A percentile compares a stretch with the other conserved stretches of the same genome.
Evolutionary conservation across 495 filamentous ascomycete genomes (phyloP).

Genomic region (Podospora pseudoanserina): DNA sequence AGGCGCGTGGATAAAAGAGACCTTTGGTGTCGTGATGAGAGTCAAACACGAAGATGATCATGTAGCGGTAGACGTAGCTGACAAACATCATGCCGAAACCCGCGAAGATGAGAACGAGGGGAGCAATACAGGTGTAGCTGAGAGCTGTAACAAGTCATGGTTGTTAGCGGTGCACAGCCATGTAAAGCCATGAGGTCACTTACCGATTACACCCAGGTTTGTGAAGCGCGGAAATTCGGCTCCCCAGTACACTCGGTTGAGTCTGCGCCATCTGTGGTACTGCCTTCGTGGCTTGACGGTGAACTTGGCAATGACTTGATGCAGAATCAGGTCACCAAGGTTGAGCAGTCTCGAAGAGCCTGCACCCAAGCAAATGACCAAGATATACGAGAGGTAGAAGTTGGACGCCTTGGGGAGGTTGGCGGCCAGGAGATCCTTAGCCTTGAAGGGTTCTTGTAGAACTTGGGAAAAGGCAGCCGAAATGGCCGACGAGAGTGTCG

Average conservation of each 20-base stretch:
- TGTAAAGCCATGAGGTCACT: constrained; percentile 11
- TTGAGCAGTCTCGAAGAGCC: constrained; percentile 62
- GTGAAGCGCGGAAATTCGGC: constrained; percentile 66
- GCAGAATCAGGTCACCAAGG: constrained; percentile 46
- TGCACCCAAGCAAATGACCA: constrained; percentile 76
- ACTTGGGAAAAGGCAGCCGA: constrained; percentile 60
- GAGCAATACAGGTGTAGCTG: constrained; percentile 84
- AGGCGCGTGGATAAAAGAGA: constrained; percentile 67
- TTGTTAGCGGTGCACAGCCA: no score
- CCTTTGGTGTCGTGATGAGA: constrained; percentile 80
- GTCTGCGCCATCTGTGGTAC: constrained; percentile 62
- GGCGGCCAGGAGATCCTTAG: constrained; percentile 60
- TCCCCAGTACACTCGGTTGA: constrained; percentile 68
- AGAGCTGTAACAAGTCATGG: constrained; percentile 48
- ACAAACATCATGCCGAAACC: constrained; percentile 72
- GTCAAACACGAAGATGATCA: constrained; percentile 77
- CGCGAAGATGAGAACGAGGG: constrained; percentile 80
- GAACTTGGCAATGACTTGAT: constrained; percentile 62
- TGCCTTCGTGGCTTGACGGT: constrained; percentile 72
- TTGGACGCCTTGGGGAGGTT: constrained; percentile 79
- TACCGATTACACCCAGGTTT: constrained; percentile 69
- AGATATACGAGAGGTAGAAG: constrained; percentile 87
- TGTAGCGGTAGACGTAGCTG: constrained; percentile 83
- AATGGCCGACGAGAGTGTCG: constrained; percentile 68
- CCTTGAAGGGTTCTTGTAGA: constrained; percentile 56